Evolutionary conservation across 2,329 filamentous ascomycete genomes (phyloP), one percentile per base, ranked within the genome.

Genomic region (Epichloe gansuensis): DNA sequence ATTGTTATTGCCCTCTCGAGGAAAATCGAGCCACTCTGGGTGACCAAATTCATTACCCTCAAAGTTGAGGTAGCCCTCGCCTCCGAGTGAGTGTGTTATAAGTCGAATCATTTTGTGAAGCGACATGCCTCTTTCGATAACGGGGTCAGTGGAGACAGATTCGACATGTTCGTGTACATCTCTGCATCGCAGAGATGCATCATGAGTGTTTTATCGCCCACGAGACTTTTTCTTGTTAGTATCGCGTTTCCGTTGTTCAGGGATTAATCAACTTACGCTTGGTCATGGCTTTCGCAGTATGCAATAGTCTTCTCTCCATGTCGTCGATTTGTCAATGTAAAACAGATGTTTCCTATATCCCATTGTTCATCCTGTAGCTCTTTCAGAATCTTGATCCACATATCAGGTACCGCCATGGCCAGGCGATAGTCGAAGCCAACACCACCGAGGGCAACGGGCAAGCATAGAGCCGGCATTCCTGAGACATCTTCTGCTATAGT

Each of bases 311-410:
- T 97, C 70, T 98, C 93, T 46, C 91, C 91, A 62, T 97, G 88
- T 31, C 93, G 83, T 53, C 93, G 81, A 70, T 98, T 97, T 23
- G 87, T 95, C 54, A 98, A 73, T 0, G 90, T 96, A 72, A 85
- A 91, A 66, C 83, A 83, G 50, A 98, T 86, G 59, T 79, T 84
- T 53, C 80, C 82, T 69, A 98, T 86, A 62, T 97, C 87, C 93
- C 93, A 98, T 9, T 95, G 80, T 57, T 89, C 79, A 62, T 98
- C 93, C 63, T 86, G 78, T 67, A 89, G 83, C 71, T 98, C 93
- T 69, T 98, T 98, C 56, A 97, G 70, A 65, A 94, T 88, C 73
- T 98, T 98, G 77, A 98, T 98, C 82, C 94, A 98, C 82, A 98
- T 88, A 68, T 98, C 93, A 4, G 93, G 93, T 57, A 98, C 83